Evolutionary conservation across 202 grass and related monocot genomes (phyloP).

Genomic region (Bolboschoenoplectus hybrid): DNA sequence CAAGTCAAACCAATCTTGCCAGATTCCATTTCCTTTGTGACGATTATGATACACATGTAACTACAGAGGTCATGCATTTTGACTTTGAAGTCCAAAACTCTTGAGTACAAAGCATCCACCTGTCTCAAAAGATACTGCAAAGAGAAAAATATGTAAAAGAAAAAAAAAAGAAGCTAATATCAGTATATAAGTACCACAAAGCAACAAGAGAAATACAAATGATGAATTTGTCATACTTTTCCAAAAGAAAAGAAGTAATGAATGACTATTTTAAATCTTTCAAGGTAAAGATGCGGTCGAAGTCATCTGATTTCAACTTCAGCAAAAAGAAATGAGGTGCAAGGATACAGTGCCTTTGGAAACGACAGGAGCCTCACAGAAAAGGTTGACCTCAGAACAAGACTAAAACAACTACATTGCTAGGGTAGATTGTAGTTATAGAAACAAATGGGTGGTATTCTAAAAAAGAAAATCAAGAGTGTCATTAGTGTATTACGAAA

Average conservation of each 20-base stretch:
- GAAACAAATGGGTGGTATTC: neutral
- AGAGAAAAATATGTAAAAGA: neutral
- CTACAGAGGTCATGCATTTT: neutral
- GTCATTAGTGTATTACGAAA: neutral
- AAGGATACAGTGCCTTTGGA: neutral
- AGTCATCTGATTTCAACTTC: neutral
- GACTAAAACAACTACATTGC: neutral
- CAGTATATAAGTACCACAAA: neutral
- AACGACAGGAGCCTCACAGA: neutral
- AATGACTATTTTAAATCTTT: neutral
- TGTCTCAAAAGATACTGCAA: neutral
- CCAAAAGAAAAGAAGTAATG: neutral
- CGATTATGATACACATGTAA: neutral
- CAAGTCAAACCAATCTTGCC: slow-evolving; percentile 17
- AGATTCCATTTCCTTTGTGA: neutral
- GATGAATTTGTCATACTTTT: neutral
- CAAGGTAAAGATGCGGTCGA: neutral
- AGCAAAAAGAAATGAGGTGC: neutral
- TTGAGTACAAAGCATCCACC: neutral
- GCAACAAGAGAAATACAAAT: neutral
- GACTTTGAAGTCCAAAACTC: neutral
- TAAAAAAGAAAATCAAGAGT: too few relatives aligned
- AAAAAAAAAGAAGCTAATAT: neutral
- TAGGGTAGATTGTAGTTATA: neutral
- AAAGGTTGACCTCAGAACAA: neutral